Conservation (phyloP, 176 grass and related monocot genomes). For the Avena insularis region DNA sequence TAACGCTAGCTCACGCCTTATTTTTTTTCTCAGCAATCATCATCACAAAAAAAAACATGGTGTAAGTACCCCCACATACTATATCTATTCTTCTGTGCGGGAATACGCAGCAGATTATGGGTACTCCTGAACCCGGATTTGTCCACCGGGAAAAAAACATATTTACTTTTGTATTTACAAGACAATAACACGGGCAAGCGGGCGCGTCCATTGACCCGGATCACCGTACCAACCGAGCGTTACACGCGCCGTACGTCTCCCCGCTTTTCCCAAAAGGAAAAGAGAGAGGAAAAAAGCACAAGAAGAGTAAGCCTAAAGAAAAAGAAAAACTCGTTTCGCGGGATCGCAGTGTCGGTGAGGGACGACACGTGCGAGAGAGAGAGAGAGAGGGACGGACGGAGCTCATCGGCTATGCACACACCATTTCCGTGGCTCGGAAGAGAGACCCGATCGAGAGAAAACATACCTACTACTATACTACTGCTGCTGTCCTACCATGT, state of each 20-base stretch:
- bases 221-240: slow-evolving; percentile 13
- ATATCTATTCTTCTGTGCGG: no score
- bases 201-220: slow-evolving; percentile 26
- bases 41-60: neutral
- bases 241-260: slow-evolving; percentile 28
- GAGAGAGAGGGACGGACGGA: neutral
- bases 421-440: slow-evolving; percentile 46
- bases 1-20: neutral
- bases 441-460: neutral
- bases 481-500: neutral
- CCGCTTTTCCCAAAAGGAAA: slow-evolving; percentile 32
- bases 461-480: neutral
- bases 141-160: no score
- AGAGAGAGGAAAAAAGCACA: neutral
- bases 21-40: neutral
- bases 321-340: neutral
- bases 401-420: slow-evolving; percentile 42
- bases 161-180: slow-evolving; percentile 40
- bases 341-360: slow-evolving; percentile 61
- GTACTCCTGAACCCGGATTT: no score
- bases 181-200: slow-evolving; percentile 12
- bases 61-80: no score
- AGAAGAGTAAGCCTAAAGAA: no score
- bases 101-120: no score
- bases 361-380: slow-evolving; percentile 12